Base-by-base conservation (phyloP, 306 rosid genomes). In the Herpetospermum pedunculosum region DNA sequence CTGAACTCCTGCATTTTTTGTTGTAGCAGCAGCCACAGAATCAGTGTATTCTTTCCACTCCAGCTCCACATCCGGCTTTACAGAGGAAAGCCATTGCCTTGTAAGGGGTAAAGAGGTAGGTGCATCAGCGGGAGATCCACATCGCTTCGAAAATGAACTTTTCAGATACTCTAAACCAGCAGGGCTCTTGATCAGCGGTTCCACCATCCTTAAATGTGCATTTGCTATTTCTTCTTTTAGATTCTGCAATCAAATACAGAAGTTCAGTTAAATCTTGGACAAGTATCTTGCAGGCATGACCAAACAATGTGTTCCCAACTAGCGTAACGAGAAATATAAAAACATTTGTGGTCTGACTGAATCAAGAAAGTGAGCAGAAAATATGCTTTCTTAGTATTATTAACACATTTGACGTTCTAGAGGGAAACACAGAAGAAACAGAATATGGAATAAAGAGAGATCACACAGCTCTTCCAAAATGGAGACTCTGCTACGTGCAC, bases 111-210 rank as follows among this genome's bases (percentile, higher is more conserved):
- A 59, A 46, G 77, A 43, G 30, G 73, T 53, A 9, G 46, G 19
- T 34, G 80, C 85, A 21, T 75, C 47, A 3, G 38, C 11, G n/a
- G 82, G 82, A 75, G 77, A 75, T 40, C 82, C 82, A 70, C 80
- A 67, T 53, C 82, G 70, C 50, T 76, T 63, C 13, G 77, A 15
- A 44, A 82, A 82, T 44, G 82, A 78, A 6, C 43, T 72, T 75
- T 30, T 78, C 64, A 82, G 49, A 73, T 82, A 82, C 16, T 82
- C 82, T 5, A 78, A 62, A 50, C 80, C 82, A 47, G 85, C 75
- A 8, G 74, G 72, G 32, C 85, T 73, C 80, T 78, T 78, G 55
- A 82, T 82, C 64, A 78, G 85, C 18, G 85, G 82, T 72, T 82
- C 80, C 53, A 78, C 71, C 55, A 78, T 70, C 58, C 75, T 78